phyloP scores from a whole-genome alignment of 1,139 yeast species.

The Ogataea hybrid region DNA sequence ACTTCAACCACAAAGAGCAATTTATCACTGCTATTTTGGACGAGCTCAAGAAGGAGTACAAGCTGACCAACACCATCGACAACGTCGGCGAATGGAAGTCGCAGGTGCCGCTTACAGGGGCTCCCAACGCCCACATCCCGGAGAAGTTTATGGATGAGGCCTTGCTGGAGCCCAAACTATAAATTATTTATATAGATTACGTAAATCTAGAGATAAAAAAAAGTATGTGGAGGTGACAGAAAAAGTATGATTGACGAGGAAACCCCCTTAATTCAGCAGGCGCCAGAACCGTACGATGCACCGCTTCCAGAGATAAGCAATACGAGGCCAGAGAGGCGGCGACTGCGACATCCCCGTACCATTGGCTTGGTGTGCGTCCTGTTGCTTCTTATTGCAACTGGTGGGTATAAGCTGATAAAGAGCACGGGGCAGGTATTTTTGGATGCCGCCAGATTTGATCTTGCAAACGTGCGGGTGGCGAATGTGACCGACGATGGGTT shows the following conservation, averaged over 20 bases:
- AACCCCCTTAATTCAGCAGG: slow-evolving; percentile 3
- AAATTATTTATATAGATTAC: slow-evolving; percentile 4
- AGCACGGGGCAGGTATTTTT: slow-evolving; percentile 3
- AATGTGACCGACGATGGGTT: slow-evolving; percentile 9
- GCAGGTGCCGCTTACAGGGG: slow-evolving; percentile 39
- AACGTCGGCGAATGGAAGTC: slow-evolving; percentile 44
- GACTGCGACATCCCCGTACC: too few relatives aligned
- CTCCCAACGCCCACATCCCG: slow-evolving; percentile 39
- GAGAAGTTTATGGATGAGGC: slow-evolving; percentile 24
- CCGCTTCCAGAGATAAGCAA: neutral
- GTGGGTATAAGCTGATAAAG: neutral
- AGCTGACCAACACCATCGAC: slow-evolving; percentile 23
- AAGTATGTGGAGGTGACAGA: neutral
- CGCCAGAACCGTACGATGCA: slow-evolving; percentile 1
- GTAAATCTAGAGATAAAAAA: neutral
- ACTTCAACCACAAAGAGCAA: slow-evolving; percentile 19
- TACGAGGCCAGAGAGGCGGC: too few relatives aligned
- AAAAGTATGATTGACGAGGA: slow-evolving; percentile 3
- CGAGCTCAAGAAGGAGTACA: slow-evolving; percentile 12
- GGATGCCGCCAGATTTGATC: slow-evolving; percentile 1
- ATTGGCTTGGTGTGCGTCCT: neutral
- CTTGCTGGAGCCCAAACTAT: slow-evolving; percentile 24
- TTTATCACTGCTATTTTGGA: slow-evolving; percentile 17
- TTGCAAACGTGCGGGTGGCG: slow-evolving; percentile 1
- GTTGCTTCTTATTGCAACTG: neutral